A percentile compares a stretch with the other conserved stretches of the same genome.
Conservation (phyloP, 495 filamentous ascomycete genomes). For the Aspergillus coremiiformis region DNA sequence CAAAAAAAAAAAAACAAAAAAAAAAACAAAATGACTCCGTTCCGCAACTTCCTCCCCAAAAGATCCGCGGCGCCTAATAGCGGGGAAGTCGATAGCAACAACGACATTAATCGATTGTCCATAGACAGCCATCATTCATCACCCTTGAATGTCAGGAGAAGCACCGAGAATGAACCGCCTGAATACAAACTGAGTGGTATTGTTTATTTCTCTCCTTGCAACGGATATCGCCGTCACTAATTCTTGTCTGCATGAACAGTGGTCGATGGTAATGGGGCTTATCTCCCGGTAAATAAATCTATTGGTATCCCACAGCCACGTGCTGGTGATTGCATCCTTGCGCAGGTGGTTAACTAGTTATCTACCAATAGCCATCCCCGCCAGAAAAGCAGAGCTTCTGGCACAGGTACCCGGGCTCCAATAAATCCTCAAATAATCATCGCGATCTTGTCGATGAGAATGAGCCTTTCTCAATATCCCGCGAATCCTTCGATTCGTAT, state of each 20-base stretch:
- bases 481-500: constrained; percentile 97
- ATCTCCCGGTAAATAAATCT: constrained; percentile 66
- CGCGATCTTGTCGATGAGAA: constrained; percentile 66
- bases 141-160: constrained; percentile 55
- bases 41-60: constrained; percentile 66
- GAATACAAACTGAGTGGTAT: constrained; percentile 82
- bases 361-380: constrained; percentile 66
- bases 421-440: constrained; percentile 63
- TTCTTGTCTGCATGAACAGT: constrained; percentile 46
- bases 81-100: constrained; percentile 31
- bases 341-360: constrained; percentile 15
- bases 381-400: constrained; percentile 80
- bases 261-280: constrained; percentile 93
- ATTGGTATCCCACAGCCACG: neutral
- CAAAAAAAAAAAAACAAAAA: neutral
- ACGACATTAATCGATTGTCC: constrained; percentile 47
- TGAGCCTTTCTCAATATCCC: constrained; percentile 93
- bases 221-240: neutral
- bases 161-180: constrained; percentile 50
- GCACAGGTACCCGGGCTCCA: constrained; percentile 62
- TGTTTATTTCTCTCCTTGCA: constrained; percentile 14
- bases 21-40: constrained; percentile 63
- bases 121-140: constrained; percentile 24
- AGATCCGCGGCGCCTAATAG: constrained; percentile 44
- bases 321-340: neutral